phyloP scores from a whole-genome alignment of 768 basidiomycete genomes.

The Panaeolus cyanescens region DNA sequence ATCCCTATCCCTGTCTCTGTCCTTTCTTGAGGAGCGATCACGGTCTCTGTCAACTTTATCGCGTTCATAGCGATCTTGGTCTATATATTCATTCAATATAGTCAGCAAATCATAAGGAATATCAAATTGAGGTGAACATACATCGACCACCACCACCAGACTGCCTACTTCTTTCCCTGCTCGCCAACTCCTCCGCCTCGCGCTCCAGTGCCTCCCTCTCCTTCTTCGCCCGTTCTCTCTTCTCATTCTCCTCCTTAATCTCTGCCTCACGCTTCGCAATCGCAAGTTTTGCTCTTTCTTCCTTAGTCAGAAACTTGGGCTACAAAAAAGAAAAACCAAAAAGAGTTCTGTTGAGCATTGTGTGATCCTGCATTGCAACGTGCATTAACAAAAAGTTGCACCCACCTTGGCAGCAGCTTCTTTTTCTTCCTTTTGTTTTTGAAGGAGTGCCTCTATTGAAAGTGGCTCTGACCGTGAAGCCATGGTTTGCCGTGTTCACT shows the following conservation, averaged over 20 bases:
- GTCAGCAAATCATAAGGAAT: constrained; percentile 16
- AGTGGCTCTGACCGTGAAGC: constrained; percentile 61
- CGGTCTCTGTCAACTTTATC: constrained; percentile 32
- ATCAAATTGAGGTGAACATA: constrained; percentile 28
- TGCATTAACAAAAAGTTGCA: constrained; percentile 1
- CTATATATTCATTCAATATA: constrained; percentile 29
- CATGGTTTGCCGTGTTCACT: constrained; percentile 13
- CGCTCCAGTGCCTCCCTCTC: constrained; percentile 76
- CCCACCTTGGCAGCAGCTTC: constrained; percentile 87
- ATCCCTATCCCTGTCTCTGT: constrained; percentile 44
- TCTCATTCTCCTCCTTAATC: constrained; percentile 70
- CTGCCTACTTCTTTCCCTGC: constrained; percentile 45
- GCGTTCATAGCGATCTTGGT: constrained; percentile 58
- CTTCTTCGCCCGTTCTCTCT: constrained; percentile 56
- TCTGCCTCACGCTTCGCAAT: constrained; percentile 87
- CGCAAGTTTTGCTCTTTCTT: constrained; percentile 87
- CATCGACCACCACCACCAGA: constrained; percentile 45
- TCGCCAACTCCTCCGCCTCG: constrained; percentile 69
- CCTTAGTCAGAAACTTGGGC: constrained; percentile 95
- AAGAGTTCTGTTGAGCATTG: not conserved
- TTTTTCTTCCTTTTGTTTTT: constrained; percentile 86
- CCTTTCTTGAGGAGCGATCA: constrained; percentile 30
- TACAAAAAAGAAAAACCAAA: constrained; percentile 28
- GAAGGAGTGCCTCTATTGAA: constrained; percentile 85
- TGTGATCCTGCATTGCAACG: not conserved